These are phyloP conservation scores for Diversispora epigaea DNA, from an alignment of 192 early-diverging fungal genomes.

Conservation along the genomic window DNA sequence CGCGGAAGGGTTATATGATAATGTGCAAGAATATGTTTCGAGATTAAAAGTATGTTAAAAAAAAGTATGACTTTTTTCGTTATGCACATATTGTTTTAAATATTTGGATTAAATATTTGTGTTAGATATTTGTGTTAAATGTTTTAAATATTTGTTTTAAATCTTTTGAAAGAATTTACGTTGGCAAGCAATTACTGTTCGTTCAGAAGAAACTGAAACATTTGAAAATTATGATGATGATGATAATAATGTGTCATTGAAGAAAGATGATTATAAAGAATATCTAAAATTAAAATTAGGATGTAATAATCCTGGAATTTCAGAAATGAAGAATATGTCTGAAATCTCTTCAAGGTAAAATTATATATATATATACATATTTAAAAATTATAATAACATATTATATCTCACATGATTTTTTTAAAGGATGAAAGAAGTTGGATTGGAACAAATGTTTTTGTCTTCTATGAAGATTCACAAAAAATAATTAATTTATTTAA, in stretches of 20 bases:
- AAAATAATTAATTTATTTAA: background rate
- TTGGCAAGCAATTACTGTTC: conserved; percentile 9
- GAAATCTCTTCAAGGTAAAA: conserved; percentile 1
- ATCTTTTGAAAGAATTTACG: conserved; percentile 5
- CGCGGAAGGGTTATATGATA: conserved; percentile 10
- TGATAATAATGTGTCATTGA: background rate
- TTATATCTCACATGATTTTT: background rate
- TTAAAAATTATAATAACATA: background rate
- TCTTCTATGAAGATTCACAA: conserved; percentile 10
- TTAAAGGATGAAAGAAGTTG: conserved; percentile 3
- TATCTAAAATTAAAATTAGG: background rate
- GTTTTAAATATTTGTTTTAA: background rate
- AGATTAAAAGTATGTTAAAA: conserved; percentile 3
- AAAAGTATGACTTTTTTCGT: background rate
- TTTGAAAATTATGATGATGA: background rate
- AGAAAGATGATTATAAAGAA: background rate
- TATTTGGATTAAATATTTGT: too few relatives aligned
- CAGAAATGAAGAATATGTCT: background rate
- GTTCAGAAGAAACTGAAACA: background rate
- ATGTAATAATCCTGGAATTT: background rate
- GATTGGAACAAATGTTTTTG: conserved; percentile 14
- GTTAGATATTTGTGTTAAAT: background rate
- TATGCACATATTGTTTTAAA: too few relatives aligned
- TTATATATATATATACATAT: background rate
- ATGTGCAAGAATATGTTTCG: background rate